phyloP scores from a whole-genome alignment of 352 stramenopile species.

The Phytophthora quininea region DNA sequence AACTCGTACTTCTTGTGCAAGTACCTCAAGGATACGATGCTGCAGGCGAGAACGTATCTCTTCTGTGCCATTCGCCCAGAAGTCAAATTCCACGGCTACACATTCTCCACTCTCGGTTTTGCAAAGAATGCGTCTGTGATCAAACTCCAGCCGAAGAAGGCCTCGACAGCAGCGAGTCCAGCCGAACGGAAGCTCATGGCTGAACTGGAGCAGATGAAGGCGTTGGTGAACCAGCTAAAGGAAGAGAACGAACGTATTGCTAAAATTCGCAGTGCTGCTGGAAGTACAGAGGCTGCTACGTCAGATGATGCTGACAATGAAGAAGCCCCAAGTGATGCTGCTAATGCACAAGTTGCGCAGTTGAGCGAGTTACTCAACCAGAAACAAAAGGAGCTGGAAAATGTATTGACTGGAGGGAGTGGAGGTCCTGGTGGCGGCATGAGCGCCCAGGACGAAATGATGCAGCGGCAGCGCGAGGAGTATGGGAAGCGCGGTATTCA shows the following conservation, averaged over 20 bases:
- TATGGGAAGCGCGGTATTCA: constrained; percentile 92
- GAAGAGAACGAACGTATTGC: constrained; percentile 84
- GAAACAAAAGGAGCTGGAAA: constrained; percentile 78
- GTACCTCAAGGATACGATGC: constrained; percentile 96
- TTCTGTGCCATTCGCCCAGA: constrained; percentile 94
- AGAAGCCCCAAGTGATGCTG: constrained; percentile 29
- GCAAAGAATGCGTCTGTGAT: constrained; percentile 95
- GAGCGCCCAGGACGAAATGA: constrained; percentile 81
- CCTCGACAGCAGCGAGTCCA: constrained; percentile 86
- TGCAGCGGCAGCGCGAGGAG: constrained; percentile 89
- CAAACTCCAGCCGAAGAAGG: constrained; percentile 96
- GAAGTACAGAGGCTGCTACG: constrained; percentile 13
- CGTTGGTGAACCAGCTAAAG: constrained; percentile 82
- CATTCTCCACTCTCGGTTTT: constrained; percentile 94
- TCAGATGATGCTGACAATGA: background rate
- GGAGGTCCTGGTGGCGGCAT: constrained; percentile 41
- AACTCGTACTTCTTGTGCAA: constrained; percentile 97
- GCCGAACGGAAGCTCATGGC: constrained; percentile 94
- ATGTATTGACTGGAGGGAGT: constrained; percentile 62
- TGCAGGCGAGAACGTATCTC: constrained; percentile 92
- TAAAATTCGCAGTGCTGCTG: constrained; percentile 46
- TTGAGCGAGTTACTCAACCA: constrained; percentile 67
- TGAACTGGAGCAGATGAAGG: constrained; percentile 94
- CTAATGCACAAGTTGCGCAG: constrained; percentile 50
- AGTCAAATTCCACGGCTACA: constrained; percentile 93